Evolutionary conservation across 2,329 filamentous ascomycete genomes (phyloP).

Genomic region (Torrubiellomyces zombiae): DNA sequence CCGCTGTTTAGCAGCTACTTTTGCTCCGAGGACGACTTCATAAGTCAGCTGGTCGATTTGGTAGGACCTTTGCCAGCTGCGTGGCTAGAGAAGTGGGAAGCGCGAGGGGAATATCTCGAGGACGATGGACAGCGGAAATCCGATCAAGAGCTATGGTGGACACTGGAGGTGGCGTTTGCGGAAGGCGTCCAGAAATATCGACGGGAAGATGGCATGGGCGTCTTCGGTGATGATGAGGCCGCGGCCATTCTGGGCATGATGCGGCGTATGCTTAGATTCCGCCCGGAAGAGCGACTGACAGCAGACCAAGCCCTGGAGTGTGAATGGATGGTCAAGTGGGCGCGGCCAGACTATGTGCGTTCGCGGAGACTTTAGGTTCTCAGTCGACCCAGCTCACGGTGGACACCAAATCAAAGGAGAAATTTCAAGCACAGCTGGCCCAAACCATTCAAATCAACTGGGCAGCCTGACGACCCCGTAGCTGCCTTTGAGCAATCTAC

Average conservation of each 20-base stretch:
- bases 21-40: neutral
- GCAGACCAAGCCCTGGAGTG: conserved; percentile 3
- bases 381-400: too few species aligned
- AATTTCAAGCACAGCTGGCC: too few species aligned
- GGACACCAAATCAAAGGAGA: too few species aligned
- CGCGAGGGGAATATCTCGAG: conserved; percentile 1
- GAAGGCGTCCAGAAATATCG: conserved; percentile 4
- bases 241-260: conserved; percentile 4
- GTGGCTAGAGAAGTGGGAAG: conserved; percentile 4
- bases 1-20: conserved; percentile 3
- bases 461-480: too few species aligned
- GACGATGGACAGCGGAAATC: neutral
- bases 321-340: conserved; percentile 10
- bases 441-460: too few species aligned
- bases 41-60: conserved; percentile 2
- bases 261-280: conserved; percentile 3
- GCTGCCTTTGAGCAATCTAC: too few species aligned
- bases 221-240: conserved; percentile 2
- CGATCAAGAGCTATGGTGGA: conserved; percentile 1
- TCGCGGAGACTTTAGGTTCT: too few species aligned
- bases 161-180: conserved; percentile 1
- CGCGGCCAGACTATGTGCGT: conserved; percentile 1
- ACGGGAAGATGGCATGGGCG: conserved; percentile 1
- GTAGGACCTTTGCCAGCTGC: conserved; percentile 4
- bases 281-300: conserved; percentile 3